These are phyloP conservation scores for Rossbeevera mucosa DNA, from an alignment of 768 basidiomycete genomes.

Conservation along the genomic window DNA sequence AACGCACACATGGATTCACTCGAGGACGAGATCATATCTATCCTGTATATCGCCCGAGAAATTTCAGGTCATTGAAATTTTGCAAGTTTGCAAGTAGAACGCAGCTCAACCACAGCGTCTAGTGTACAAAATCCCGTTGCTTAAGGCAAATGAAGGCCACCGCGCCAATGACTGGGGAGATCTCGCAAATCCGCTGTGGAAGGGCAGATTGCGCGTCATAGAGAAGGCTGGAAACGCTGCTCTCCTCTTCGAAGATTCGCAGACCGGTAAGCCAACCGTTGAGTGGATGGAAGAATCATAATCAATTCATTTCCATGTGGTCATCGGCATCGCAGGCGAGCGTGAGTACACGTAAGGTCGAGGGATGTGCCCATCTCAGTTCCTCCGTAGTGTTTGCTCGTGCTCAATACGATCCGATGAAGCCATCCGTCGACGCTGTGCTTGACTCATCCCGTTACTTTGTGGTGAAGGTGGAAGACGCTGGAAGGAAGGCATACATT, in stretches of 20 bases:
- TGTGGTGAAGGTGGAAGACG: slow-evolving; percentile 86
- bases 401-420: slow-evolving; percentile 72
- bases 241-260: slow-evolving; percentile 75
- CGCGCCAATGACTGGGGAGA: slow-evolving; percentile 93
- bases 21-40: slow-evolving; percentile 82
- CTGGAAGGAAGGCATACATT: slow-evolving; percentile 84
- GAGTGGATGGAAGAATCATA: not conserved
- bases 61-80: slow-evolving; percentile 62
- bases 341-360: slow-evolving; percentile 40
- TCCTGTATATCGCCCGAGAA: slow-evolving; percentile 87
- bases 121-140: slow-evolving; percentile 91
- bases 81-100: slow-evolving; percentile 6
- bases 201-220: slow-evolving; percentile 81
- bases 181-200: slow-evolving; percentile 80
- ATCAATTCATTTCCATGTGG: slow-evolving; percentile 2
- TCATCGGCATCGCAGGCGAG: slow-evolving; percentile 50
- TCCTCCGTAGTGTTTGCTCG: slow-evolving; percentile 71
- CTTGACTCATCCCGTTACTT: slow-evolving; percentile 95
- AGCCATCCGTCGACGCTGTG: slow-evolving; percentile 90
- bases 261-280: slow-evolving; percentile 54
- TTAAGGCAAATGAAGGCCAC: slow-evolving; percentile 84
- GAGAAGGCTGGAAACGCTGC: slow-evolving; percentile 67
- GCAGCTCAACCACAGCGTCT: slow-evolving; percentile 20
- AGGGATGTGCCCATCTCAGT: slow-evolving; percentile 9
- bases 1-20: slow-evolving; percentile 40